These are phyloP conservation scores for Choricystis sp. DNA, from an alignment of 139 green algal genomes.

Conservation along the genomic window DNA sequence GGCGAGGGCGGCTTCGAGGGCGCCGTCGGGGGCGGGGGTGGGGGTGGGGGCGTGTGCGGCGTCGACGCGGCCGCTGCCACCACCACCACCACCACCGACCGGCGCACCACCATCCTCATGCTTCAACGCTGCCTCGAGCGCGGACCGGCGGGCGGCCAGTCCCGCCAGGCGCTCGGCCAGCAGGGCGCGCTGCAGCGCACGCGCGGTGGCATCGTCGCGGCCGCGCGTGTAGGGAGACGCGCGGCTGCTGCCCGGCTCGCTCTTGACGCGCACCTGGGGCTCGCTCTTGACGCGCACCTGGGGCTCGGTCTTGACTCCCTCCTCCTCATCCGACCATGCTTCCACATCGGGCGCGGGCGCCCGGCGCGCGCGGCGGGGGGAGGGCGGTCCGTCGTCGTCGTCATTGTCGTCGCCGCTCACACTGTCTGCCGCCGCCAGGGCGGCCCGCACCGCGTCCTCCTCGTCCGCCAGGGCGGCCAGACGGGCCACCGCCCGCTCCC, in stretches of 20 bases:
- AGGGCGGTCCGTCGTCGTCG: not conserved
- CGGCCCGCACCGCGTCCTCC: not conserved
- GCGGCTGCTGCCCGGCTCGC: too few species aligned
- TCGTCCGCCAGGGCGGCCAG: not conserved
- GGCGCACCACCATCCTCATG: not conserved
- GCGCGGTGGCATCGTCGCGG: not conserved
- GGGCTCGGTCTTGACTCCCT: not conserved
- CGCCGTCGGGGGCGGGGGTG: not conserved
- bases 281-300: too few species aligned
- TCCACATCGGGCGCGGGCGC: too few species aligned
- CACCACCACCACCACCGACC: slow-evolving; percentile 17
- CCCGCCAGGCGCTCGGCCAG: slow-evolving; percentile 19
- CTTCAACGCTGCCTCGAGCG: slow-evolving; percentile 11
- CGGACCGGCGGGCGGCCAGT: slow-evolving; percentile 7
- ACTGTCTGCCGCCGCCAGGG: not conserved
- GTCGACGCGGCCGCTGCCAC: slow-evolving; percentile 4
- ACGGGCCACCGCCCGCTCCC: not conserved
- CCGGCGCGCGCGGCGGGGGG: not conserved
- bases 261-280: too few species aligned
- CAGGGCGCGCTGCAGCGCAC: slow-evolving; percentile 17
- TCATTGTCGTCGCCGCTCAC: not conserved
- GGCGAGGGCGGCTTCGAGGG: not conserved
- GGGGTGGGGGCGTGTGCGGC: too few species aligned
- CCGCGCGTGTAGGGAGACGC: too few species aligned
- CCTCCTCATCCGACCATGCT: not conserved